Evolutionary conservation across 2,329 filamentous ascomycete species (phyloP).

Genomic region (Cylindrodendrum hubeiense): DNA sequence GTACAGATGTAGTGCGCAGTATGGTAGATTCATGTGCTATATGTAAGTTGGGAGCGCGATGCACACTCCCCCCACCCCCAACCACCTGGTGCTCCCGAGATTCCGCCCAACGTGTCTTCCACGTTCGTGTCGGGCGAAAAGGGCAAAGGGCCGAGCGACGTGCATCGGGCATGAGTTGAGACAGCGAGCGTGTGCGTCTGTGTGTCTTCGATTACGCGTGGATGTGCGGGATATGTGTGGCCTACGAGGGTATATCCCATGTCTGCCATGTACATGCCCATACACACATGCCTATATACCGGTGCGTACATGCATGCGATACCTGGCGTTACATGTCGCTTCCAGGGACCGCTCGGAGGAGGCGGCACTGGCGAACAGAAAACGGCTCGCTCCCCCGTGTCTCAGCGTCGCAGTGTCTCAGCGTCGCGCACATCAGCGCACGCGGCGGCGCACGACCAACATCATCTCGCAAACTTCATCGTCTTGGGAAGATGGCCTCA

Average conservation of each 20-base stretch:
- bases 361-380: neutral
- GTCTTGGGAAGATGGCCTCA: conserved; percentile 6
- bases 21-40: no score
- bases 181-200: conserved; percentile 28
- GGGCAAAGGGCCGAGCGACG: conserved; percentile 23
- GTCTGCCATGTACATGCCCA: no score
- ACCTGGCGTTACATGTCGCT: no score
- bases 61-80: conserved; percentile 8
- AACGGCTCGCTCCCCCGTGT: neutral
- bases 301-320: no score
- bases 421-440: no score
- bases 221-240: no score
- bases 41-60: neutral
- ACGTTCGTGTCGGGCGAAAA: conserved; percentile 1
- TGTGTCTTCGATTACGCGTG: conserved; percentile 29
- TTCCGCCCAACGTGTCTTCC: neutral
- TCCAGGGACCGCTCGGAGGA: neutral
- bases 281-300: no score
- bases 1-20: no score
- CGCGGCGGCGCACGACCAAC: neutral
- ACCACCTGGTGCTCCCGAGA: neutral
- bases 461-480: neutral
- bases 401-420: neutral
- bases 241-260: no score
- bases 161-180: neutral